Evolutionary conservation across 768 basidiomycete genomes (phyloP), one percentile per base, ranked within the genome.

Genomic region (Tephrocybe sp.): DNA sequence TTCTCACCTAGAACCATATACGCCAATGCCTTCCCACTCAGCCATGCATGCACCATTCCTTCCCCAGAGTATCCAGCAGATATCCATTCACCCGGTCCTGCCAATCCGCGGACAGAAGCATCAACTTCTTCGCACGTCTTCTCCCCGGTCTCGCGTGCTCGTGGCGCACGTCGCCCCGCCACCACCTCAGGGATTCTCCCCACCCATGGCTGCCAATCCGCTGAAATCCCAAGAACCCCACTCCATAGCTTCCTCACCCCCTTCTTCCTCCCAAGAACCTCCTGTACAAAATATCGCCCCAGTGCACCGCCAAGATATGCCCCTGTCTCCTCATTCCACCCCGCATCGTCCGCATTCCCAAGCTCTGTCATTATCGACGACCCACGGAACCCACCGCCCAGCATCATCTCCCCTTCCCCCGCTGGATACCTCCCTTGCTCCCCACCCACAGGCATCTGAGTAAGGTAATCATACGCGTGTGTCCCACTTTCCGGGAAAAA

Each of bases 1-100:
- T 34, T 15, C 8, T 11, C 16, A 15, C 16, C 32, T n/a, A 16
- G 15, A 16, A 89, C 68, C 84, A 86, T 85, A 44, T 69, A 56
- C 9, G 82, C 85, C 16, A 86, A 62, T 7, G 80, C 82, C 47
- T 75, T 73, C 4, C 80, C 78, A 48, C 81, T 74, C 62, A 83
- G 60, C 84, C 85, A 87, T 0, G 82, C 84, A 54, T 86, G 78
- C 3, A 78, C 79, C 86, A 87, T 87, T 1, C 87, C 87, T 55
- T 89, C 87, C 0, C 87, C 87, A 0, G 77, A 73, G 60, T 83
- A 89, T 4, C 85, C 87, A 11, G 83, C 86, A 13, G 81, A 70
- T 13, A 88, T 74, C 87, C 87, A 88, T 61, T 89, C 87, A 15
- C 85, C 86, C 0, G 83, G 64, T 18, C 58, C 48, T 1, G 72